phyloP scores from a whole-genome alignment of 2,329 filamentous ascomycete genomes.

The Intubia oerlemansii region DNA sequence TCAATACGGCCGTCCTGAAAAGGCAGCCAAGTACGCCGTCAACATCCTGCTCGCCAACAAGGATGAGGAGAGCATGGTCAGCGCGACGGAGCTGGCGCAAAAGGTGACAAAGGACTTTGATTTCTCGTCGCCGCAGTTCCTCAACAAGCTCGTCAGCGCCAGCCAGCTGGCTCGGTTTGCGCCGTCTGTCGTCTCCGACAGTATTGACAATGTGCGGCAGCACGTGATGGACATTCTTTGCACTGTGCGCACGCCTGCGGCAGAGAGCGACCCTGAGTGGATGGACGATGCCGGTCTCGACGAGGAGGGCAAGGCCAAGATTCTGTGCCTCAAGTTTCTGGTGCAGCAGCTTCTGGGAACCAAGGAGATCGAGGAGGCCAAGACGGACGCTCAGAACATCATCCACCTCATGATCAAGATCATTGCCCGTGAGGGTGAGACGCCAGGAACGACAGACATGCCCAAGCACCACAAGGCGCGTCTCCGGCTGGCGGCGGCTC shows the following conservation, averaged over 20 bases:
- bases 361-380: slow-evolving; percentile 27
- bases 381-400: slow-evolving; percentile 28
- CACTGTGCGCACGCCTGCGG: slow-evolving; percentile 32
- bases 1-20: slow-evolving; percentile 57
- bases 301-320: slow-evolving; percentile 66
- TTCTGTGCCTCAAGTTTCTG: slow-evolving; percentile 62
- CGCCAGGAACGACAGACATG: slow-evolving; percentile 34
- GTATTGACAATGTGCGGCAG: slow-evolving; percentile 56
- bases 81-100: slow-evolving; percentile 62
- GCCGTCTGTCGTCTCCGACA: slow-evolving; percentile 49
- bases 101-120: slow-evolving; percentile 54
- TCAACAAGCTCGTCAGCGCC: slow-evolving; percentile 51
- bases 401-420: slow-evolving; percentile 63
- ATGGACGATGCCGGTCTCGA: slow-evolving; percentile 46
- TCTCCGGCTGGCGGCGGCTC: slow-evolving; percentile 64
- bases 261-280: slow-evolving; percentile 27
- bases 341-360: slow-evolving; percentile 61
- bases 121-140: slow-evolving; percentile 52
- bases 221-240: slow-evolving; percentile 59
- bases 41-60: slow-evolving; percentile 65
- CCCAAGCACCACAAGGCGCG: slow-evolving; percentile 58
- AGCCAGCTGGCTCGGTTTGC: slow-evolving; percentile 58
- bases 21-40: slow-evolving; percentile 81
- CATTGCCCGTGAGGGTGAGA: slow-evolving; percentile 43
- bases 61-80: slow-evolving; percentile 56